A percentile compares a stretch with the other conserved stretches of the same genome.
Conservation (phyloP, 208 protist genomes). For the Naegleria lovaniensis region DNA sequence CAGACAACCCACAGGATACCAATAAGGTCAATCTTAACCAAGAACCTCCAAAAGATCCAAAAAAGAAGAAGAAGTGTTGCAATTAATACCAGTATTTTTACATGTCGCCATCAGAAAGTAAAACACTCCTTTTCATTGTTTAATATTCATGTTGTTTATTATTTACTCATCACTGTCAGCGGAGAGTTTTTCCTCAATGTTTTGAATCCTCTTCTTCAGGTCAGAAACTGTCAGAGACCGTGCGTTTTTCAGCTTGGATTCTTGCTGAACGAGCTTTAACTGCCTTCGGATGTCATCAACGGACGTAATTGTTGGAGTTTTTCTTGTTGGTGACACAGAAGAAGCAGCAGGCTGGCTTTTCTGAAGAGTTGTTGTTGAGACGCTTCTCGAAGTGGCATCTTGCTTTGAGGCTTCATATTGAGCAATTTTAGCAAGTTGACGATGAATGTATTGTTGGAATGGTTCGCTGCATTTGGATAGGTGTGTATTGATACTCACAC, state of each 20-base stretch:
- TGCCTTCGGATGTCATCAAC: neutral
- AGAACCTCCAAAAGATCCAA: neutral
- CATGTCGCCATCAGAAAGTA: neutral
- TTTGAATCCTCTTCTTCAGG: neutral
- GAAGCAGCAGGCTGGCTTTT: neutral
- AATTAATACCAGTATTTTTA: neutral
- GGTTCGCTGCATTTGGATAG: constrained; percentile 34
- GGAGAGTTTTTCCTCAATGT: neutral
- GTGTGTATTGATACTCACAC: neutral
- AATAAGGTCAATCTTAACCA: neutral
- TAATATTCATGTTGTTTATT: too few relatives aligned
- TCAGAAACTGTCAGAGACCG: neutral
- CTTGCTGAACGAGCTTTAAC: neutral
- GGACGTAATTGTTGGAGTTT: neutral
- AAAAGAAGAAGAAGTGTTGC: neutral
- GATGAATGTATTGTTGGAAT: constrained; percentile 37
- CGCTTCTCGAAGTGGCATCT: neutral
- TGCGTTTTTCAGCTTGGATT: neutral
- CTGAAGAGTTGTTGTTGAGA: neutral
- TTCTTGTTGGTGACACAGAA: neutral
- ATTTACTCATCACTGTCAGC: neutral
- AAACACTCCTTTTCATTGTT: neutral
- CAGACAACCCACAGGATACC: neutral
- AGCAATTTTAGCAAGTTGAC: constrained; percentile 25
- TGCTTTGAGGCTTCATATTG: neutral